phyloP scores from a whole-genome alignment of 805 yeast species.

The Yarrowia sp. region DNA sequence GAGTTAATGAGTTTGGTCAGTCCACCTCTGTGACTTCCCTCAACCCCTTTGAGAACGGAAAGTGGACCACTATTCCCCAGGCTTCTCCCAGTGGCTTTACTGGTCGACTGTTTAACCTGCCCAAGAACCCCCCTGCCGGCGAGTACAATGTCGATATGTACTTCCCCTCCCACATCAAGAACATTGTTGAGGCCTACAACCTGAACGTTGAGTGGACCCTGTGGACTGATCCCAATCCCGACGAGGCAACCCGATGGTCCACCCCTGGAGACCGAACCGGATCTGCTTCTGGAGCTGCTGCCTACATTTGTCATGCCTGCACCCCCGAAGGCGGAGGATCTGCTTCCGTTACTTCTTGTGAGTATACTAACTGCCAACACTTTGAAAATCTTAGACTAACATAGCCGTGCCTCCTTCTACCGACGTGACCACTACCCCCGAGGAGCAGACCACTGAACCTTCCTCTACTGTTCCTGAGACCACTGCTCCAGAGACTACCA shows the following conservation, averaged over 20 bases:
- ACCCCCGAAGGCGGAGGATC: constrained; percentile 6
- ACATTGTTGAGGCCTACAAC: background rate
- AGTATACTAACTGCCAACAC: background rate
- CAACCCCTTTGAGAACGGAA: background rate
- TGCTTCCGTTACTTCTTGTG: constrained; percentile 2
- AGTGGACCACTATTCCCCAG: background rate
- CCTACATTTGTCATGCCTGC: background rate
- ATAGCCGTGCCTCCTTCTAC: constrained; percentile 3
- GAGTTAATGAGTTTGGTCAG: background rate
- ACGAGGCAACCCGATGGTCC: constrained; percentile 1
- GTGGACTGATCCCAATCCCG: background rate
- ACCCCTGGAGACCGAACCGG: background rate
- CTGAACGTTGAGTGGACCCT: background rate
- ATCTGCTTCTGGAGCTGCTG: background rate
- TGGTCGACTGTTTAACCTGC: constrained; percentile 18
- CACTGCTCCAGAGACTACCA: background rate
- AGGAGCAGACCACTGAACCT: background rate
- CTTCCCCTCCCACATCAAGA: background rate
- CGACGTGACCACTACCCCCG: background rate
- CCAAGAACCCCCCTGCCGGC: background rate
- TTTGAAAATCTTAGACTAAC: background rate
- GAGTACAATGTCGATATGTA: background rate
- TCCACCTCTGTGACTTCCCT: background rate
- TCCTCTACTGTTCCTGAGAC: background rate
- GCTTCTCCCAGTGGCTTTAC: background rate